Percentiles rank a stretch among this genome's conserved stretches.
These are phyloP conservation scores for Ettlia oleoabundans DNA, from an alignment of 139 green algal genomes.

Conservation along the genomic window DNA sequence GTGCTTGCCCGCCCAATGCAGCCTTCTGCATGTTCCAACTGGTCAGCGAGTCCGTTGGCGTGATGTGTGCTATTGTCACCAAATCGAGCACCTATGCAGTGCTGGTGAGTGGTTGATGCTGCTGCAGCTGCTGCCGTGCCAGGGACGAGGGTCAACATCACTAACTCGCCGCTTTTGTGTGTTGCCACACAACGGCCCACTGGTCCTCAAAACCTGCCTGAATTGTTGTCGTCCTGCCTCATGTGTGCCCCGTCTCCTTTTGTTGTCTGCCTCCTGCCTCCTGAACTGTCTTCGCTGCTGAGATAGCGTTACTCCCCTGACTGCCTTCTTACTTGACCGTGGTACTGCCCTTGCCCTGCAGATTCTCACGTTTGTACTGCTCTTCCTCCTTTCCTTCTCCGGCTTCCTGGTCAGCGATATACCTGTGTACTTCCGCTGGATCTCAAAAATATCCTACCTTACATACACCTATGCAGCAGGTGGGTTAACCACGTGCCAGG, in stretches of 20 bases:
- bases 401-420: constrained; percentile 60
- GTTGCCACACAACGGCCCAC: too few relatives aligned
- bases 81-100: not conserved
- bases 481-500: not conserved
- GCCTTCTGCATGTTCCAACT: constrained; percentile 59
- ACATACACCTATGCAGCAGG: constrained; percentile 62
- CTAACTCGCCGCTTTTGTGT: not conserved
- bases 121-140: not conserved
- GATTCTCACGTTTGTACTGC: constrained; percentile 68
- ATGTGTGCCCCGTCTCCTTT: too few relatives aligned
- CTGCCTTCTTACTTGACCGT: too few relatives aligned
- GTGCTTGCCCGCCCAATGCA: too few relatives aligned
- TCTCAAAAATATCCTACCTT: constrained; percentile 60
- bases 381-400: constrained; percentile 66
- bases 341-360: not conserved
- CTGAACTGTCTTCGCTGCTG: too few relatives aligned
- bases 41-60: constrained; percentile 52
- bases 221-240: too few relatives aligned
- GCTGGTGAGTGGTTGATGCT: not conserved
- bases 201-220: too few relatives aligned
- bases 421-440: constrained; percentile 62
- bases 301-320: not conserved
- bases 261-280: too few relatives aligned
- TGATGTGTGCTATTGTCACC: constrained; percentile 49
- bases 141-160: not conserved